These are phyloP conservation scores for Gaeumannomyces tritici DNA, from an alignment of 2,329 filamentous ascomycete genomes.

Conservation along the genomic window DNA sequence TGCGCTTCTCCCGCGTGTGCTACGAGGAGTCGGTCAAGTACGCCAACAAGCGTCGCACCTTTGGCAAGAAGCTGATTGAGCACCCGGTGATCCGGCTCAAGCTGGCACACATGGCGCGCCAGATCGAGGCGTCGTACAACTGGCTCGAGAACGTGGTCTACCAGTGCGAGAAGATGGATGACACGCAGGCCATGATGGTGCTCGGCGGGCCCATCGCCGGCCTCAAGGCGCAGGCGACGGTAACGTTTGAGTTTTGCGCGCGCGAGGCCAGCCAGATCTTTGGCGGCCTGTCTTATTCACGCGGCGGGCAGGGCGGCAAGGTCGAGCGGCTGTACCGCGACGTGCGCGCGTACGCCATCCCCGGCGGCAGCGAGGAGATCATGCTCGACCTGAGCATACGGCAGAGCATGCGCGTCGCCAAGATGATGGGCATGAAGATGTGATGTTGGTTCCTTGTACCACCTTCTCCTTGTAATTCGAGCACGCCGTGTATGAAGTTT, in stretches of 20 bases:
- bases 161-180: constrained; percentile 87
- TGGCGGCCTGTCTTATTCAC: constrained; percentile 82
- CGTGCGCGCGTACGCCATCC: constrained; percentile 91
- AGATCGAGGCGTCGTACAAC: constrained; percentile 93
- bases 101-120: constrained; percentile 94
- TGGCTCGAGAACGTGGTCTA: constrained; percentile 95
- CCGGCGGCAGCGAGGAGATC: constrained; percentile 93
- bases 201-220: constrained; percentile 89
- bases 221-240: constrained; percentile 87
- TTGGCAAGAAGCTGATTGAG: constrained; percentile 92
- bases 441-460: constrained; percentile 25
- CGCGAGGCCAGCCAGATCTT: constrained; percentile 97
- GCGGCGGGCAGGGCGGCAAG: constrained; percentile 91
- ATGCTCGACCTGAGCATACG: constrained; percentile 96
- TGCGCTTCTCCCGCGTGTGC: constrained; percentile 93
- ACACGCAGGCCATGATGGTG: constrained; percentile 91
- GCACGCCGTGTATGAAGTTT: constrained; percentile 1
- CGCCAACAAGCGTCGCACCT: constrained; percentile 92
- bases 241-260: constrained; percentile 96
- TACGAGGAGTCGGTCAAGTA: constrained; percentile 96
- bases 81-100: constrained; percentile 97
- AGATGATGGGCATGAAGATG: constrained; percentile 92
- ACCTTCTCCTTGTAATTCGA: neutral
- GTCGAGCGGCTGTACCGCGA: constrained; percentile 91
- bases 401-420: constrained; percentile 67